Evolutionary conservation across 2,329 filamentous ascomycete species (phyloP).

Genomic region (Pseudocercospora vitis): DNA sequence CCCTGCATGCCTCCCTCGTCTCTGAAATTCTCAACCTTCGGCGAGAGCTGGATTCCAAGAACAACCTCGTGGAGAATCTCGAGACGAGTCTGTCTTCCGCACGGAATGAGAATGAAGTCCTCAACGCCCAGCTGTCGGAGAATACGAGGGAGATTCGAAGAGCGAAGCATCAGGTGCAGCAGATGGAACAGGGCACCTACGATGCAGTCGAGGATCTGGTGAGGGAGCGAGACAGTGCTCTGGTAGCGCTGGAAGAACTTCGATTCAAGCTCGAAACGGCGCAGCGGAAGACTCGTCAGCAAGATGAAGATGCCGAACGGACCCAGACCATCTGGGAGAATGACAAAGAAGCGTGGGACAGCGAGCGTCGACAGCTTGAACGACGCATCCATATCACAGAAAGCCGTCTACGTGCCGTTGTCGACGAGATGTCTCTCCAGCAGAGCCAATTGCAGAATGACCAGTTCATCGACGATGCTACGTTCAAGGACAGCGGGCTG

Average conservation of each 20-base stretch:
- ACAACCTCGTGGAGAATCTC: conserved; percentile 79
- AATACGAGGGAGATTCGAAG: conserved; percentile 75
- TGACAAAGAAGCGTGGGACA: conserved; percentile 82
- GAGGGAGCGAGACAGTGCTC: conserved; percentile 80
- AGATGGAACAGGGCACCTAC: conserved; percentile 83
- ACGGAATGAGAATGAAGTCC: conserved; percentile 70
- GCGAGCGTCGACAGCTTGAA: conserved; percentile 78
- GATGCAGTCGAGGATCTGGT: conserved; percentile 81
- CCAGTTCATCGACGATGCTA: conserved; percentile 58
- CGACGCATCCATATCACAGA: conserved; percentile 88
- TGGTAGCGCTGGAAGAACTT: conserved; percentile 69
- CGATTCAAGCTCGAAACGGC: conserved; percentile 73
- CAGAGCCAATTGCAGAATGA: conserved; percentile 49
- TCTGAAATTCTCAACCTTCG: conserved; percentile 87
- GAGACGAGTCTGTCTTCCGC: conserved; percentile 71
- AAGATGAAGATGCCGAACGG: conserved; percentile 80
- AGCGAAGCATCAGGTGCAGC: conserved; percentile 78
- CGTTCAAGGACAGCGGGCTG: conserved; percentile 58
- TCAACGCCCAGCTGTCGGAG: conserved; percentile 62
- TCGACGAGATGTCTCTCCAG: conserved; percentile 79
- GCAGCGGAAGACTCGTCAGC: conserved; percentile 73
- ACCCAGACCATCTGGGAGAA: conserved; percentile 78
- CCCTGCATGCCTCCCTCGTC: conserved; percentile 88
- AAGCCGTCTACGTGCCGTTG: conserved; percentile 74
- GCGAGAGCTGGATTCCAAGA: conserved; percentile 87